A percentile compares a stretch with the other conserved stretches of the same genome.
phyloP scores from a whole-genome alignment of 768 basidiomycete species.

The Boletus pseudo-olivaceus region DNA sequence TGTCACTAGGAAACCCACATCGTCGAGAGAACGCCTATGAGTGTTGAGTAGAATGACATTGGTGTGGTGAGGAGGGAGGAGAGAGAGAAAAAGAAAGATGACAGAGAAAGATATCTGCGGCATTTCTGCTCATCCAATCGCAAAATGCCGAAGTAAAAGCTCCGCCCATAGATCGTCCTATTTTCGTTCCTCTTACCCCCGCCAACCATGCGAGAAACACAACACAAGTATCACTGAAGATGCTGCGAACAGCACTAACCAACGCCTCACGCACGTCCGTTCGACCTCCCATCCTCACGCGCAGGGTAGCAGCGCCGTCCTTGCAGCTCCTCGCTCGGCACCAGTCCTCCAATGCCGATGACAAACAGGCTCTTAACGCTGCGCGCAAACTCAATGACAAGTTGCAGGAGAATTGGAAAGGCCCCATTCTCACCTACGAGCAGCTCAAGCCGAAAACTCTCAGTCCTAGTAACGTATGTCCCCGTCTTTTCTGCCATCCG shows the following conservation, averaged over 20 bases:
- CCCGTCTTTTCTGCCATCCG: not conserved
- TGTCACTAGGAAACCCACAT: not conserved
- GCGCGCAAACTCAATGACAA: slow-evolving; percentile 33
- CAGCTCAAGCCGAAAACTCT: slow-evolving; percentile 77
- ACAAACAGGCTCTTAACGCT: slow-evolving; percentile 26
- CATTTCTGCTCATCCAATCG: slow-evolving; percentile 40
- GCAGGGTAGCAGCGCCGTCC: slow-evolving; percentile 6
- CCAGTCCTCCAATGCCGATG: slow-evolving; percentile 33
- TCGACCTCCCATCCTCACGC: slow-evolving; percentile 7
- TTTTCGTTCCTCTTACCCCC: too few species aligned
- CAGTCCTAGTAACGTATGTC: slow-evolving; percentile 62
- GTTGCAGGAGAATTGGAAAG: slow-evolving; percentile 71
- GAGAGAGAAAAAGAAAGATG: not conserved
- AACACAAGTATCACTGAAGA: slow-evolving; percentile 1
- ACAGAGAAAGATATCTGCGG: slow-evolving; percentile 27
- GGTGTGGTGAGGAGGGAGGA: not conserved
- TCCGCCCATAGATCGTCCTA: not conserved
- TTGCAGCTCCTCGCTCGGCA: slow-evolving; percentile 25
- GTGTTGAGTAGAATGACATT: not conserved
- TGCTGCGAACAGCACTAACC: slow-evolving; percentile 24
- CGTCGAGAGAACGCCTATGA: not conserved
- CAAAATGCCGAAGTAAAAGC: slow-evolving; percentile 23
- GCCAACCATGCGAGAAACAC: too few species aligned
- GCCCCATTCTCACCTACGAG: slow-evolving; percentile 69
- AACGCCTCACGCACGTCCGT: slow-evolving; percentile 11